These are phyloP conservation scores for Haplosporangium sp. DNA, from an alignment of 371 early-diverging fungal genomes.

Conservation along the genomic window DNA sequence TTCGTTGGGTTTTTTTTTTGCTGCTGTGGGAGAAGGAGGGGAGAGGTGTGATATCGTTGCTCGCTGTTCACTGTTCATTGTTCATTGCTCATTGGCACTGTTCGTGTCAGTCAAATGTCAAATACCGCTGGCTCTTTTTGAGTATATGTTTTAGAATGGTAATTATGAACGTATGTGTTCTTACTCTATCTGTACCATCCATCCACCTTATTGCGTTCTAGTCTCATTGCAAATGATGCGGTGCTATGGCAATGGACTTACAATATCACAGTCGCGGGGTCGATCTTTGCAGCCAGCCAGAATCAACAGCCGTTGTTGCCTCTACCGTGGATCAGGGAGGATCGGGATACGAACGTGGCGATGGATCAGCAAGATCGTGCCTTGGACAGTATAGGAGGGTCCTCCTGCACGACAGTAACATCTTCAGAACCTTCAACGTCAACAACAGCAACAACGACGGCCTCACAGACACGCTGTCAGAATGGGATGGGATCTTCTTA, in stretches of 20 bases:
- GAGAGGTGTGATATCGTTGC: too few relatives aligned
- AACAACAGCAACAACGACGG: too few relatives aligned
- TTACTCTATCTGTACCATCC: neutral
- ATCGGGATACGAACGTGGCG: neutral
- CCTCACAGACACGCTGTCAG: too few relatives aligned
- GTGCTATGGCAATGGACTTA: conserved; percentile 39
- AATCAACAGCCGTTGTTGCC: conserved; percentile 9
- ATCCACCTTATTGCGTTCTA: neutral
- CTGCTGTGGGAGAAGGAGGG: neutral
- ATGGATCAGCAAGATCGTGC: neutral
- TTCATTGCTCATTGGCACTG: neutral
- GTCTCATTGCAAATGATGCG: conserved; percentile 42
- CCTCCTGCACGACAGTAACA: too few relatives aligned
- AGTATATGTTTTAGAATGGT: neutral
- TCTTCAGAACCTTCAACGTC: too few relatives aligned
- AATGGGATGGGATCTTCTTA: too few relatives aligned
- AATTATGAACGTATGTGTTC: neutral
- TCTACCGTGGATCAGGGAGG: conserved; percentile 9
- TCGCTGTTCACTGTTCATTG: too few relatives aligned
- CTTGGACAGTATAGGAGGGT: too few relatives aligned
- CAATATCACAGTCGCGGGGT: conserved; percentile 39
- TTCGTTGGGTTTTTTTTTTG: neutral
- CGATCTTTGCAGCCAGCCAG: conserved; percentile 40
- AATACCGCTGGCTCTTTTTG: neutral
- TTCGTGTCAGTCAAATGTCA: neutral